Evolutionary conservation across 148 eudicot species (phyloP), one percentile per base, ranked within the genome.

Genomic region (Cornus kousa): DNA sequence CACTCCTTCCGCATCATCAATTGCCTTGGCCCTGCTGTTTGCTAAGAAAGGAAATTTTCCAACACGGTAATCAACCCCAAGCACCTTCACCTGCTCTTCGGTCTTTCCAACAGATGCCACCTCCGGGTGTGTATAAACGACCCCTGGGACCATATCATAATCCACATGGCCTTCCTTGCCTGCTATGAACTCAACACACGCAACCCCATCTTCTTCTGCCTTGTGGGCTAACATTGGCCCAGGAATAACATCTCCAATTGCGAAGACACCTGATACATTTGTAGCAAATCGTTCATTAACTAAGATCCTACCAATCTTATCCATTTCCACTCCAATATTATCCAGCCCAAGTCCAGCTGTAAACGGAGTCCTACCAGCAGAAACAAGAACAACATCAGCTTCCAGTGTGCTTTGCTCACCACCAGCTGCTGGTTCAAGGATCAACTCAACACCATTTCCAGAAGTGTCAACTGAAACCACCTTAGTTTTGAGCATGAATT

Each of bases 211-310:
- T 77, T 95, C 98, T 86, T 95, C 98, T 16, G 98, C 98, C 84
- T 95, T 95, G 87, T 95, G 98, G 72, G 98, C 97, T 84, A 95
- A 82, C 98, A 95, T 95, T 9, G 98, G 98, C n/a, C 98, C 98
- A 0, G 98, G 98, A 68, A 95, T 91, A 48, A 95, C 98, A 86
- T 95, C 97, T 9, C 98, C 98, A 33, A 95, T 95, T 0, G 96
- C 98, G 78, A 75, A 86, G 13, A 95, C 93, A n/a, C 97, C 94
- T 0, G 86, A 76, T 14, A 95, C 88, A 66, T 91, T 93, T 9
- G 97, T 85, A n/a, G 91, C 82, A 78, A 95, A 93, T 23, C 85
- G 80, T 40, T 86, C 83, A 46, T 95, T 85, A 48, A 95, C 98
- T 35, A 89, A 68, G 62, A 95, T 90, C 22, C 97, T 85, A 4